Conservation (phyloP, 176 grass and related monocot genomes). For the Saccharum officinarum region DNA sequence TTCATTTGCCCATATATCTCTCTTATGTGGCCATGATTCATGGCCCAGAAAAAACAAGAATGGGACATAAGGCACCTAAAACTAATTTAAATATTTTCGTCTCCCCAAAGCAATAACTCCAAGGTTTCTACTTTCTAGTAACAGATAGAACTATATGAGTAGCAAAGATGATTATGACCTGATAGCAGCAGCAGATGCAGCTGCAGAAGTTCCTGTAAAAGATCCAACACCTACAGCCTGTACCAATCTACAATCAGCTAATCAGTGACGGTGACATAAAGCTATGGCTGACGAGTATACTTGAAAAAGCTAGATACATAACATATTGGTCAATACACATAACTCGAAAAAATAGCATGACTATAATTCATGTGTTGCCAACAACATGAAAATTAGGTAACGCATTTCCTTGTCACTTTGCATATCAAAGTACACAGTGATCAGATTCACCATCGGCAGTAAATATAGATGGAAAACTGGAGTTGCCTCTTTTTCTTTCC, state of each 20-base stretch:
- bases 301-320: constrained; percentile 13
- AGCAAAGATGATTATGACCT: constrained; percentile 53
- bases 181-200: constrained; percentile 93
- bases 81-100: not conserved
- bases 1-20: not conserved
- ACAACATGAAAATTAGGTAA: not conserved
- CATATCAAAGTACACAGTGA: not conserved
- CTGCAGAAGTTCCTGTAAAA: constrained; percentile 76
- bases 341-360: not conserved
- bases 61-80: not conserved
- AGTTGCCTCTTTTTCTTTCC: not conserved
- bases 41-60: not conserved
- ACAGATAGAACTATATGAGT: not conserved
- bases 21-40: not conserved
- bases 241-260: constrained; percentile 52
- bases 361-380: not conserved
- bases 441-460: not conserved
- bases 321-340: not conserved
- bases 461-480: not conserved
- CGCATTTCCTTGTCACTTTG: not conserved
- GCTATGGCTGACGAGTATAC: constrained; percentile 30
- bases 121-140: constrained; percentile 6
- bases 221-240: constrained; percentile 96
- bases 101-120: not conserved
- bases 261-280: constrained; percentile 24